These are phyloP conservation scores for Cymbopogon flexuosus DNA, from an alignment of 202 grass and related monocot species.

Conservation along the genomic window DNA sequence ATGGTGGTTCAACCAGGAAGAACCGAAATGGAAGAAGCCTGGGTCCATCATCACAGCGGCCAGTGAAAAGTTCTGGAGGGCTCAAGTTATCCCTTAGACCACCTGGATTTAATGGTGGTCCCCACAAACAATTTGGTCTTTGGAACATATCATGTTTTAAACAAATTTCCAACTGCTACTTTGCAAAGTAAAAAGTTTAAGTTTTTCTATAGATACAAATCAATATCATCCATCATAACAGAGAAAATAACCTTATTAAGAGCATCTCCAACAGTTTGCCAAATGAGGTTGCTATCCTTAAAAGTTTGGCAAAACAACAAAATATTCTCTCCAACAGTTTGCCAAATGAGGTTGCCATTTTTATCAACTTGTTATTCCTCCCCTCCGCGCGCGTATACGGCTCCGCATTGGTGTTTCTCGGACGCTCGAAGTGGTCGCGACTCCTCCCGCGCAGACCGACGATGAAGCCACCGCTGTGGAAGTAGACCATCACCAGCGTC, in stretches of 20 bases:
- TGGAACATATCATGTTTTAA: background rate
- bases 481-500: no score
- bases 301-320: no score
- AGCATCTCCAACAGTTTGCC: no score
- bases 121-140: background rate
- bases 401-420: no score
- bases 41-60: background rate
- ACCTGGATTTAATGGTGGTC: background rate
- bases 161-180: background rate
- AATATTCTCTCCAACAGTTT: no score
- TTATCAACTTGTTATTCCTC: no score
- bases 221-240: slow-evolving; percentile 17
- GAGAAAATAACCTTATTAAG: background rate
- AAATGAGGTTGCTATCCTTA: no score
- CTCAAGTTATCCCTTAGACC: background rate
- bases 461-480: no score
- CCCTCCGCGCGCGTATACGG: no score
- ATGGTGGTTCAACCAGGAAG: background rate
- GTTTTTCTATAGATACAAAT: background rate
- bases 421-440: no score
- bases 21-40: background rate
- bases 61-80: background rate
- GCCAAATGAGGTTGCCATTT: no score
- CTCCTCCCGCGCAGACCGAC: no score
- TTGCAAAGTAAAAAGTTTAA: background rate